phyloP scores from a whole-genome alignment of 805 yeast species.

The Brettanomyces nanus region DNA sequence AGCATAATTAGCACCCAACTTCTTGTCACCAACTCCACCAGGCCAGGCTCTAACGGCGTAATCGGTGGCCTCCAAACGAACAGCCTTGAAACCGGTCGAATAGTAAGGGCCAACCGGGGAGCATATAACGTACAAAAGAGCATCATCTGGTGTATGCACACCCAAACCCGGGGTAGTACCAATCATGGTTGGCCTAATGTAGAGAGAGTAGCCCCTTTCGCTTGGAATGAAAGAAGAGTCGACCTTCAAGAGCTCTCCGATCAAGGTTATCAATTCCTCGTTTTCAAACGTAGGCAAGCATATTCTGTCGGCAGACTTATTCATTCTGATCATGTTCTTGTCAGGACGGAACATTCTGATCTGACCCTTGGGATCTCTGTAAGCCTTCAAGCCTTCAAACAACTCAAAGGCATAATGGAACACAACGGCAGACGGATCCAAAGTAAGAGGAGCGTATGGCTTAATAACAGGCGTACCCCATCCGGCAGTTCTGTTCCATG shows the following conservation, averaged over 20 bases:
- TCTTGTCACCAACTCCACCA: slow-evolving; percentile 94
- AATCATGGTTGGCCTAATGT: slow-evolving; percentile 90
- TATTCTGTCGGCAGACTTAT: slow-evolving; percentile 79
- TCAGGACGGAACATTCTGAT: slow-evolving; percentile 85
- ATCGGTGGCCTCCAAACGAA: slow-evolving; percentile 88
- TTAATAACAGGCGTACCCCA: slow-evolving; percentile 87
- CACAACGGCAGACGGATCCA: slow-evolving; percentile 87
- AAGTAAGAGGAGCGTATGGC: slow-evolving; percentile 67
- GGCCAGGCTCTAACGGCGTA: slow-evolving; percentile 99
- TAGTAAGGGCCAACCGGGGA: slow-evolving; percentile 98
- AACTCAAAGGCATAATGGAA: slow-evolving; percentile 93
- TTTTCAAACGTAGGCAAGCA: slow-evolving; percentile 81
- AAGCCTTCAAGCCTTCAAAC: slow-evolving; percentile 95
- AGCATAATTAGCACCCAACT: slow-evolving; percentile 96
- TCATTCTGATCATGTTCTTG: slow-evolving; percentile 88
- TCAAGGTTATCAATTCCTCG: slow-evolving; percentile 65
- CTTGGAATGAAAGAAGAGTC: slow-evolving; percentile 78
- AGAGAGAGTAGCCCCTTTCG: slow-evolving; percentile 83
- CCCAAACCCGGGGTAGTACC: slow-evolving; percentile 90
- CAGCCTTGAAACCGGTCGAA: slow-evolving; percentile 93
- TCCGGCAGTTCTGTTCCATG: slow-evolving; percentile 71
- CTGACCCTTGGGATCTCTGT: slow-evolving; percentile 53
- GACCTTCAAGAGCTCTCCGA: slow-evolving; percentile 65
- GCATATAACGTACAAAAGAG: slow-evolving; percentile 77
- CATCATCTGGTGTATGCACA: slow-evolving; percentile 73